Evolutionary conservation across 495 filamentous ascomycete genomes (phyloP).

Genomic region (Trichoderma erinaceum): DNA sequence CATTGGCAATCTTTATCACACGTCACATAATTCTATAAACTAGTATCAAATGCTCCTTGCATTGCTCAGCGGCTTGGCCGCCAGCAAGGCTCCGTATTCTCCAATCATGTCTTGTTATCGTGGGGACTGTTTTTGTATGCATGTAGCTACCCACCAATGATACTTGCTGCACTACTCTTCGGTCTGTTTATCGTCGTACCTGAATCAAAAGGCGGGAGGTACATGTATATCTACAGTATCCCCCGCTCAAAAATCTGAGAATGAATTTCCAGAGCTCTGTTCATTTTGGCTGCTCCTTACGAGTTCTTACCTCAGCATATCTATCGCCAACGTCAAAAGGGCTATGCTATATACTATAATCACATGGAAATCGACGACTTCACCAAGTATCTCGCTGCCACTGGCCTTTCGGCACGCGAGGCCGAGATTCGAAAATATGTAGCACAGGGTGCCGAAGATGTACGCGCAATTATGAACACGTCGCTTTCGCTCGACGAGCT

Average conservation of each 20-base stretch:
- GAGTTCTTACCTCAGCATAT: neutral
- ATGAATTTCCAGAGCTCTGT: neutral
- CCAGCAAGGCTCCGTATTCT: no score
- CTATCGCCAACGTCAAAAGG: neutral
- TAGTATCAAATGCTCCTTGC: no score
- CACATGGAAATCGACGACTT: neutral
- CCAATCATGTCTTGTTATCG: no score
- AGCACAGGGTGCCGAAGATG: neutral
- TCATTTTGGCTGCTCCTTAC: neutral
- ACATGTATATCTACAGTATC: neutral
- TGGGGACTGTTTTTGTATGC: no score
- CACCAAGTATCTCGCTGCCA: neutral
- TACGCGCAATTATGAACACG: neutral
- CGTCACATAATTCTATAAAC: no score
- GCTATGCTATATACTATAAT: neutral
- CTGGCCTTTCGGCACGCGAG: neutral
- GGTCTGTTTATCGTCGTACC: no score
- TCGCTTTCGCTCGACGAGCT: neutral
- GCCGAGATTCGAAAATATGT: neutral
- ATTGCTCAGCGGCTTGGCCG: no score
- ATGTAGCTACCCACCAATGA: no score
- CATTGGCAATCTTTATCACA: no score
- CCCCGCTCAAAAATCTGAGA: neutral
- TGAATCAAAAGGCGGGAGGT: neutral
- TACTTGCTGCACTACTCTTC: no score